Conservation (phyloP, 345 rosid species). For the Pelargonium nanum region DNA sequence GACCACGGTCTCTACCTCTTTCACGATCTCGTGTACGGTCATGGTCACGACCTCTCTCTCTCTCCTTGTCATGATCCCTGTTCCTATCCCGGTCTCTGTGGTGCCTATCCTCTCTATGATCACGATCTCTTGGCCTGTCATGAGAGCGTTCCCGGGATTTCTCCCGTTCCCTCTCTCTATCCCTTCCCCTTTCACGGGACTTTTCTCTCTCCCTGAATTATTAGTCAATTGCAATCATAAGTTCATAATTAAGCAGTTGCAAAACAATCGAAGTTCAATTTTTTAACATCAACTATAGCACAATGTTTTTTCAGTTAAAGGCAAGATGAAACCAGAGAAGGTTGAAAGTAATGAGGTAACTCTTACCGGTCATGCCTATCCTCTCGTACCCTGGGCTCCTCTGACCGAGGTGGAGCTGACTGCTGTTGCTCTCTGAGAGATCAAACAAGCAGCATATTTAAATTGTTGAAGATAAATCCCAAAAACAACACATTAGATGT, state of each 20-base stretch:
- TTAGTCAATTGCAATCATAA: conserved; percentile 9
- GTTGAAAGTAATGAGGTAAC: not conserved
- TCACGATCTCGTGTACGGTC: conserved; percentile 29
- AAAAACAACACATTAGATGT: not conserved
- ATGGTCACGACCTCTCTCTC: conserved; percentile 47
- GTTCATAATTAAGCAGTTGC: not conserved
- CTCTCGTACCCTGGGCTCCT: conserved; percentile 77
- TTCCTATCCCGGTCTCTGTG: conserved; percentile 68
- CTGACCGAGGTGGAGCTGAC: conserved; percentile 51
- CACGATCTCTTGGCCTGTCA: conserved; percentile 76
- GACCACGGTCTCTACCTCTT: conserved; percentile 32
- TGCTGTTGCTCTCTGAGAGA: conserved; percentile 55
- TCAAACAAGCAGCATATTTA: conserved; percentile 1
- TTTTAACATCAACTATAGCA: not conserved
- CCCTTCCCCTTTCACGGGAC: conserved; percentile 80
- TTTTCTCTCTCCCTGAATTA: conserved; percentile 36
- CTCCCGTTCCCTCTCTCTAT: conserved; percentile 60
- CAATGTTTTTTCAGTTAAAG: not conserved
- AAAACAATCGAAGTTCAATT: not conserved
- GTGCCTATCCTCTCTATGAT: conserved; percentile 71
- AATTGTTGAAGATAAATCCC: no score
- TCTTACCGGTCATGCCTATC: conserved; percentile 55
- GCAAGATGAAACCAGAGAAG: not conserved
- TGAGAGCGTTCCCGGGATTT: conserved; percentile 67
- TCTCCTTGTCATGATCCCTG: conserved; percentile 46